These are phyloP conservation scores for Arthrobotrys sinensis DNA, from an alignment of 2,329 filamentous ascomycete species.

Conservation along the genomic window DNA sequence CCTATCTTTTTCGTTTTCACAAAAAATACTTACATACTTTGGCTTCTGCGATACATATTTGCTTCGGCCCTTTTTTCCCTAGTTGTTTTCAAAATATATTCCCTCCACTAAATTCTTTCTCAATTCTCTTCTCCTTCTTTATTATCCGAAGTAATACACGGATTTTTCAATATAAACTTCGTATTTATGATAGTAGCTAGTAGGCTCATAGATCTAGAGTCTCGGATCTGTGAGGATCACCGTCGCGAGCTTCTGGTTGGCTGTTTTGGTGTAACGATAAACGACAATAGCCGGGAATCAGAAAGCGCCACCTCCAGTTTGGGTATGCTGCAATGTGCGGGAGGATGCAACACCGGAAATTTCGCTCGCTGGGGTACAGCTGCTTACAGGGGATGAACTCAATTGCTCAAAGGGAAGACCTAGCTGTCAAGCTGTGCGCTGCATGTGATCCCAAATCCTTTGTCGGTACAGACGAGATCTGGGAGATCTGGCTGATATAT, in stretches of 20 bases:
- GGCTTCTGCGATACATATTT: constrained; percentile 41
- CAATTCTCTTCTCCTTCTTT: not conserved
- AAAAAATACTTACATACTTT: not conserved
- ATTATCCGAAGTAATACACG: not conserved
- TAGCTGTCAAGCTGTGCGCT: not conserved
- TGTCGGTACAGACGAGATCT: not conserved
- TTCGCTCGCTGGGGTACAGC: constrained; percentile 36
- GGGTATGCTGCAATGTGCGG: constrained; percentile 33
- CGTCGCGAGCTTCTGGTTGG: not conserved
- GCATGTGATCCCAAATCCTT: constrained; percentile 5
- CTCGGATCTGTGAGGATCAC: no score
- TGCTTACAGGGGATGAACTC: constrained; percentile 13
- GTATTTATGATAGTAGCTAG: not conserved
- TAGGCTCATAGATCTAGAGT: no score
- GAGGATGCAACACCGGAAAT: constrained; percentile 60
- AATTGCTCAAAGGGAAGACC: not conserved
- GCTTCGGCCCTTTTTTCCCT: not conserved
- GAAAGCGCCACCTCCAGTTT: constrained; percentile 41
- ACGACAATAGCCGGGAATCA: not conserved
- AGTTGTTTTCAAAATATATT: constrained; percentile 3
- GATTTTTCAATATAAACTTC: not conserved
- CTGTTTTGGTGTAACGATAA: constrained; percentile 39
- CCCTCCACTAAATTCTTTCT: constrained; percentile 17
- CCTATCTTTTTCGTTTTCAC: not conserved
- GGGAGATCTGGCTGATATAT: not conserved